Evolutionary conservation across 805 yeast species (phyloP), one percentile per base, ranked within the genome.

Genomic region (Starmerella apicola): DNA sequence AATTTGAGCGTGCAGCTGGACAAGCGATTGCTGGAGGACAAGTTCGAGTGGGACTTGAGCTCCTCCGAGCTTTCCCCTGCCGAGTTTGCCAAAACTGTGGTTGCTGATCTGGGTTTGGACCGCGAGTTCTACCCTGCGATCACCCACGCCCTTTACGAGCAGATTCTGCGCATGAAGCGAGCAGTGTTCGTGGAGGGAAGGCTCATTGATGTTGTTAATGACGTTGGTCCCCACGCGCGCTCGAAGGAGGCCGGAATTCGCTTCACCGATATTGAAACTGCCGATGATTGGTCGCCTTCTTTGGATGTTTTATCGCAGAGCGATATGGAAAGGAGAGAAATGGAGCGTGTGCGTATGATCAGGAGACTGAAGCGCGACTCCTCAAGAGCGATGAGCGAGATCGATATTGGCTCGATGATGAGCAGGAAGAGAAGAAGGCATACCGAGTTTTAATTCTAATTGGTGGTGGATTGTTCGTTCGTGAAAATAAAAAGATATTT

Each of bases 321-420:
- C 73, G 98, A 91, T 60, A 83, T 91, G 42, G 96, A 88, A 56
- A 79, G 80, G 62, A 72, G 97, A 50, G 97, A 91, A 57, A 84
- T 85, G 51, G 98, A 91, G 61, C 76, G 93, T 54, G 95, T 86
- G 52, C 72, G 97, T 59, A 85, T 81, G 56, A 69, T 84, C 45
- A 74, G 98, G 60, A 75, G 98, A 56, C 68, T 86, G 56, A 88
- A 93, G 66, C 75, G 98, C 61, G 97, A 91, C 57, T 77, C 85
- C 8, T 76, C 82, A 65, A 66, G 84, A 44, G 72, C 80, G 37
- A 78, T 74, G 37, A 78, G 72, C 42, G 71, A 71, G 30, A 54
- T 56, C 33, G 75, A 68, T 23, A 41, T 60, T 23, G 59, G 61
- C 19, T 52, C 59, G 5, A 41, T 57, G 49, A 50, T 58, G 41